Conservation (phyloP, 208 protist species). For the Spongospora subterranea region DNA sequence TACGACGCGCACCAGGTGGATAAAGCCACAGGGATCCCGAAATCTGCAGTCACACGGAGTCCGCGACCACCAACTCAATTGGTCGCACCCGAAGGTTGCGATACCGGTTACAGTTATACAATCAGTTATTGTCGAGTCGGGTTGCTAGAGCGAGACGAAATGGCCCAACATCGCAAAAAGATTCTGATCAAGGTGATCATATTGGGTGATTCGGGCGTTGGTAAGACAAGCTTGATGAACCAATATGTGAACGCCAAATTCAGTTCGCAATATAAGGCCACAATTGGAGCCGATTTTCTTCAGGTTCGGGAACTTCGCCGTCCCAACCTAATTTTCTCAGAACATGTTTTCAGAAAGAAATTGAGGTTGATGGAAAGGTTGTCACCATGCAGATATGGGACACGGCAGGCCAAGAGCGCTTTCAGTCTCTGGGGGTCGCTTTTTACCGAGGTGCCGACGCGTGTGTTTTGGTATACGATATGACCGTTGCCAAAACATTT, state of each 20-base stretch:
- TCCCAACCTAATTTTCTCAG: neutral
- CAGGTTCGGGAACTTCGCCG: neutral
- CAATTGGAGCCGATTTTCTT: slow-evolving; percentile 99
- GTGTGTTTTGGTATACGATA: slow-evolving; percentile 89
- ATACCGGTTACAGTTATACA: too few relatives aligned
- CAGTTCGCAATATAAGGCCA: slow-evolving; percentile 96
- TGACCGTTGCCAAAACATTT: slow-evolving; percentile 78
- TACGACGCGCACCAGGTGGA: too few relatives aligned
- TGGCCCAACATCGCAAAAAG: slow-evolving; percentile 75
- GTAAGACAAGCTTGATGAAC: slow-evolving; percentile 90
- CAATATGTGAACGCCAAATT: slow-evolving; percentile 89
- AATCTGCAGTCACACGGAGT: too few relatives aligned
- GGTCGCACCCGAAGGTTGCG: too few relatives aligned
- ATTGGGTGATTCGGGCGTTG: slow-evolving; percentile 84
- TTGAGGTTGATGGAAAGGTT: slow-evolving; percentile 92
- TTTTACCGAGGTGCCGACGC: slow-evolving; percentile 98
- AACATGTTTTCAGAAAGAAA: slow-evolving; percentile 84
- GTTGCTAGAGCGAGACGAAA: too few relatives aligned
- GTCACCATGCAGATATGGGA: slow-evolving; percentile 93
- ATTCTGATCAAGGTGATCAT: slow-evolving; percentile 89
- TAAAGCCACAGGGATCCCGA: too few relatives aligned
- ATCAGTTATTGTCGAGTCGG: too few relatives aligned
- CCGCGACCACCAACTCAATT: too few relatives aligned
- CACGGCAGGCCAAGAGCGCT: slow-evolving; percentile 97
- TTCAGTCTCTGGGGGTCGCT: slow-evolving; percentile 95